phyloP scores from a whole-genome alignment of 257 asterid genomes.

The Nicotiana attenuata region DNA sequence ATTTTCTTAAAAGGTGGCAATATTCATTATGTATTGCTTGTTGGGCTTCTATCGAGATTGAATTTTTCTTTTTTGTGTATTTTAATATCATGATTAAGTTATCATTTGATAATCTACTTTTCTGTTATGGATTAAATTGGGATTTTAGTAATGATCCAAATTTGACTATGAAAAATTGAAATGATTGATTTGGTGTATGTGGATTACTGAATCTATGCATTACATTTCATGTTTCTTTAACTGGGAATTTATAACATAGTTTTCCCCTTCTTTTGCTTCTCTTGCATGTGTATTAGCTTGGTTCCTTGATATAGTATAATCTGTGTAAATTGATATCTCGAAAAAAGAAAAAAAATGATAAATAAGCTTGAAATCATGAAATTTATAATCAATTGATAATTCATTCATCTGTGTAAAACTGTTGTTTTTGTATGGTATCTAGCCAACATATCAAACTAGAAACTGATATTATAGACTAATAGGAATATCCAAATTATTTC shows the following conservation, averaged over 20 bases:
- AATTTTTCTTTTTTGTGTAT: neutral
- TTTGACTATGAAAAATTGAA: neutral
- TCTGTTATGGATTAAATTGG: neutral
- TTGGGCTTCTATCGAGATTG: neutral
- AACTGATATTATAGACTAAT: neutral
- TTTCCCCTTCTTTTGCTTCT: neutral
- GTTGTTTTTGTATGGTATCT: neutral
- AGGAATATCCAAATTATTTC: neutral
- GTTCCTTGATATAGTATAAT: neutral
- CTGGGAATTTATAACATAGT: neutral
- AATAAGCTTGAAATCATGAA: neutral
- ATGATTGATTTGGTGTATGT: neutral
- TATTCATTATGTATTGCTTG: neutral
- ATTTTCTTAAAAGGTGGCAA: neutral
- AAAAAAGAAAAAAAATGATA: neutral
- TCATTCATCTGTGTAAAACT: neutral
- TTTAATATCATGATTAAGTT: neutral
- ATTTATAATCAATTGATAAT: neutral
- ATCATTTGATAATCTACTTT: neutral
- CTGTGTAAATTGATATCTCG: neutral
- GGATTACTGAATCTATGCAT: neutral
- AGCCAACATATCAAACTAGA: neutral
- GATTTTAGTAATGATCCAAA: constrained; percentile 3
- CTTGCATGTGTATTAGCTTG: neutral
- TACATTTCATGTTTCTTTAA: neutral